A percentile compares a stretch with the other conserved stretches of the same genome.
phyloP scores from a whole-genome alignment of 2,329 filamentous ascomycete species.

The Colletotrichum shisoi region DNA sequence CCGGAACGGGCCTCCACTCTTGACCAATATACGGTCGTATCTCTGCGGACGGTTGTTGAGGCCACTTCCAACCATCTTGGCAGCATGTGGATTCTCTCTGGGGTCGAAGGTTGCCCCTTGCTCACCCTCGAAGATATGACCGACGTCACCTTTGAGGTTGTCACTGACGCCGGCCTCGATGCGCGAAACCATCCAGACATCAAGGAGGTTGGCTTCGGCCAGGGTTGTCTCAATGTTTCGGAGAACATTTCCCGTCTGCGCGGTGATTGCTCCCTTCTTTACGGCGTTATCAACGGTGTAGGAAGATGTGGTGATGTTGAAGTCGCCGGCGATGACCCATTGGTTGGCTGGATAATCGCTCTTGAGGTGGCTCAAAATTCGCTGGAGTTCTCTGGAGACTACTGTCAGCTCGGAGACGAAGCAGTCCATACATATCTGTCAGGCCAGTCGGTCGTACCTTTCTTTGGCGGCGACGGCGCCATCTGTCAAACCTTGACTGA shows the following conservation, averaged over 20 bases:
- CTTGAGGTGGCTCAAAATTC: constrained; percentile 57
- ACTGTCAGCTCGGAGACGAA: constrained; percentile 1
- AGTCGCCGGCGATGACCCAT: constrained; percentile 69
- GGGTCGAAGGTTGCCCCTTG: constrained; percentile 72
- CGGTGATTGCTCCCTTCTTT: constrained; percentile 61
- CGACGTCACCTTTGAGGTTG: constrained; percentile 42
- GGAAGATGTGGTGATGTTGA: constrained; percentile 69
- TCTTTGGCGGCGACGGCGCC: constrained; percentile 65
- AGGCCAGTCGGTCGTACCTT: constrained; percentile 9
- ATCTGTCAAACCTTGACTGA: constrained; percentile 68
- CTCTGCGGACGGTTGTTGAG: constrained; percentile 66
- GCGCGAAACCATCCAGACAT: constrained; percentile 60
- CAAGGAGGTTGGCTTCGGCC: constrained; percentile 56
- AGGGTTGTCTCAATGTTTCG: constrained; percentile 58
- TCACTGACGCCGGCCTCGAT: constrained; percentile 55
- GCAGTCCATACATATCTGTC: neutral
- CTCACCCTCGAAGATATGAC: constrained; percentile 63
- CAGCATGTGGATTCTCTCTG: constrained; percentile 62
- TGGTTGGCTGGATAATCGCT: constrained; percentile 53
- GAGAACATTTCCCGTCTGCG: constrained; percentile 55
- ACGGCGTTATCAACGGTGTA: constrained; percentile 63
- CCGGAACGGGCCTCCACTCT: constrained; percentile 50
- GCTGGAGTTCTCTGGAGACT: constrained; percentile 57
- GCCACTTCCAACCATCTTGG: constrained; percentile 56
- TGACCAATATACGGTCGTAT: constrained; percentile 70